phyloP scores from a whole-genome alignment of 164 flowering plant genomes.

The Cinnamomum chago region DNA sequence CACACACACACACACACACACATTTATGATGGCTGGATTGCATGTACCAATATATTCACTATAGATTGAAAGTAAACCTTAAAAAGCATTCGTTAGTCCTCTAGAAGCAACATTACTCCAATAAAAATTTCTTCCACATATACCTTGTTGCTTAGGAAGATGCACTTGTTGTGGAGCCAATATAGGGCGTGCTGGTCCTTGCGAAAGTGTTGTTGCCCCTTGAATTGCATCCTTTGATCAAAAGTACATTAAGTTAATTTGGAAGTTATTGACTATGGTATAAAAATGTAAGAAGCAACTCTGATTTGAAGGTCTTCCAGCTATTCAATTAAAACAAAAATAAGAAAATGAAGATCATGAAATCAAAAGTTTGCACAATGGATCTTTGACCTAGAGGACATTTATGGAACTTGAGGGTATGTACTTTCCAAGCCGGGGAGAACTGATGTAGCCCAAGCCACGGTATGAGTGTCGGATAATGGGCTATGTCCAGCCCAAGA shows the following conservation, averaged over 20 bases:
- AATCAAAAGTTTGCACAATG: background rate
- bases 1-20: no score
- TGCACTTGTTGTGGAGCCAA: slow-evolving; percentile 38
- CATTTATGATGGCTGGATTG: no score
- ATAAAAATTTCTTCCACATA: background rate
- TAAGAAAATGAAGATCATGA: background rate
- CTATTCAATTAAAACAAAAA: background rate
- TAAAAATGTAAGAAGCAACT: background rate
- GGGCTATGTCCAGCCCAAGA: no score
- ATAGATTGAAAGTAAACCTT: no score
- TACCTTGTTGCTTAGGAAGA: slow-evolving; percentile 76
- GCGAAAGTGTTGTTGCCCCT: slow-evolving; percentile 40
- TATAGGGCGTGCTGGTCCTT: slow-evolving; percentile 36
- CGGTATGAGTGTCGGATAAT: no score
- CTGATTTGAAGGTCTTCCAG: background rate
- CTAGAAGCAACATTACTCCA: background rate
- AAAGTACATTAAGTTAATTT: slow-evolving; percentile 6
- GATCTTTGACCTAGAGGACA: background rate
- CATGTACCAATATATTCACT: no score
- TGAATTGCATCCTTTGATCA: slow-evolving; percentile 46
- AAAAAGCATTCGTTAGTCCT: background rate
- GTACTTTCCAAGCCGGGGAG: no score
- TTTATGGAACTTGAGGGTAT: background rate
- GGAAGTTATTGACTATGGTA: background rate
- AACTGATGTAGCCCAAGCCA: no score